Evolutionary conservation across 2,329 filamentous ascomycete genomes (phyloP).

Genomic region (Ceratocystis cubensis): DNA sequence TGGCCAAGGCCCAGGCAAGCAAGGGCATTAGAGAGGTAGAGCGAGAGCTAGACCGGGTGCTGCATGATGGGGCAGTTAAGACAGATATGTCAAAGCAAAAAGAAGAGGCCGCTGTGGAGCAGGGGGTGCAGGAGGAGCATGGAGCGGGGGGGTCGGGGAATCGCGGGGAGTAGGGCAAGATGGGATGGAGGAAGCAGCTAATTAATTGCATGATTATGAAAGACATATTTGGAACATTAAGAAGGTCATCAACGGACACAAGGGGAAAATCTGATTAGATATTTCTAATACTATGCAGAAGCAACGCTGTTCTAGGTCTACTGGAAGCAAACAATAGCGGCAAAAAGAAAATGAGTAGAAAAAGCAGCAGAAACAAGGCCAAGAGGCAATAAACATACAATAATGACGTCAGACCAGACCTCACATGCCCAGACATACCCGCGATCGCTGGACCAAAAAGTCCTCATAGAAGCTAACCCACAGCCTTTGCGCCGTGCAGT

Average conservation of each 20-base stretch:
- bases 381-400: not conserved
- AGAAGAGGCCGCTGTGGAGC: not conserved
- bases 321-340: not conserved
- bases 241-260: not conserved
- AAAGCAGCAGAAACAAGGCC: not conserved
- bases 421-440: not conserved
- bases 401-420: not conserved
- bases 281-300: slow-evolving; percentile 1
- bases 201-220: slow-evolving; percentile 14
- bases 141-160: no score
- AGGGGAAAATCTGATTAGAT: not conserved
- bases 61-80: slow-evolving; percentile 17
- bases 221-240: slow-evolving; percentile 16
- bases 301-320: not conserved
- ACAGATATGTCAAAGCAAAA: not conserved
- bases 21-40: slow-evolving; percentile 15
- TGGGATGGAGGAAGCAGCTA: not conserved
- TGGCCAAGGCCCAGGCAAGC: slow-evolving; percentile 17
- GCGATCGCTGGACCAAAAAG: slow-evolving; percentile 23
- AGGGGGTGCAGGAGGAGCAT: not conserved
- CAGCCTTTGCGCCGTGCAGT: slow-evolving; percentile 22
- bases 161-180: no score
- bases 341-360: not conserved
- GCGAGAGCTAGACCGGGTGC: slow-evolving; percentile 15
- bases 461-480: slow-evolving; percentile 39